Evolutionary conservation across 768 basidiomycete species (phyloP), one percentile per base, ranked within the genome.

Genomic region (Sutorius australiensis): DNA sequence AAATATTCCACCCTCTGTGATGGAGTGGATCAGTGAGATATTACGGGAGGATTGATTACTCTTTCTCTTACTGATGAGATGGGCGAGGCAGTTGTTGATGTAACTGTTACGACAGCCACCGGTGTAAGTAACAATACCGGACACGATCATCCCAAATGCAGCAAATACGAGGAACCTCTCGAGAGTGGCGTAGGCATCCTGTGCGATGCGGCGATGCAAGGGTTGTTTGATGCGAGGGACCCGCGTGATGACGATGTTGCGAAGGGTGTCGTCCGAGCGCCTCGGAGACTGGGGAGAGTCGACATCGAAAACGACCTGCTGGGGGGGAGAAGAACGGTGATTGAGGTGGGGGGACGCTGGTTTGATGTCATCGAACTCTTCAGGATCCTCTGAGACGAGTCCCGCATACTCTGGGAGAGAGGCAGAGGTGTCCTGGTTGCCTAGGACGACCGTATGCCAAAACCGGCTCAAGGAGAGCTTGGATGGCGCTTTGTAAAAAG

Each of bases 1-100:
- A 73, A 98, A 98, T 58, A 97, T 92, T 31, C 80, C 83, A 19
- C 94, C 92, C 80, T 92, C 90, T 92, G 65, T 4, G 11, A 19
- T 21, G 42, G 33, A 10, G 19, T 16, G 19, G 40, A 21, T 59
- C 19, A 59, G 51, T 3, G 11, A 41, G 11, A 30, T 0, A 6
- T 21, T 6, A 41, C 9, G 2, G 16, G n/a, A 21, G 5, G 0
- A 31, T 1, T 12, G 10, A 1, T 28, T 14, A 24, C 27, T 14
- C 27, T 46, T 50, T 30, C 37, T 68, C 87, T 50, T 67, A 90
- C 89, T 98, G 75, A 98, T 95, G 36, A 93, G 67, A 71, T 98
- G 95, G 0, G 95, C 95, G 30, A 93, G 74, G 59, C 89, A 95
- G 1, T 84, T 85, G 61, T 95, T 95, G 50, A 85, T 61, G 62